Evolutionary conservation across 2,329 filamentous ascomycete species (phyloP), one percentile per base, ranked within the genome.

Genomic region (Fusarium tupiense): DNA sequence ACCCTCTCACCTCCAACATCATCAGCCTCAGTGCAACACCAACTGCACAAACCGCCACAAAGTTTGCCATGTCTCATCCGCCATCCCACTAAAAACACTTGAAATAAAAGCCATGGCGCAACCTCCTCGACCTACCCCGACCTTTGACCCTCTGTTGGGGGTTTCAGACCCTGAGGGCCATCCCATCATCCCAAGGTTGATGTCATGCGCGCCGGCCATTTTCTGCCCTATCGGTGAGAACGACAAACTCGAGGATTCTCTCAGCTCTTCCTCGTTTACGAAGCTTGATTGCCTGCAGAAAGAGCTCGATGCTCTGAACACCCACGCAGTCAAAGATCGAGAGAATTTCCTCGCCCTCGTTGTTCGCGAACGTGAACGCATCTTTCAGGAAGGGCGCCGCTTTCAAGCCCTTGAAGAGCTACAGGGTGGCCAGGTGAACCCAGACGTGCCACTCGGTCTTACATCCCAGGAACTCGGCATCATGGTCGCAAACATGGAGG

Each of bases 401-500:
- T 72, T 73, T 19, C 76, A 80, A 13, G 56, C 56, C 43, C 31
- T 64, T 14, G 52, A 65, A 33, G 26, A 59, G 19, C 56, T 37
- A 16, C 56, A 60, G 37, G 44, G 35, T 13, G 62, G 49, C 24
- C 35, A 52, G 9, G 22, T 40, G 14, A 29, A 38, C 20, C 41
- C 29, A 20, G 67, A 73, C 16, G 17, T 61, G 13, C 38, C 46
- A 22, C 69, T 53, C 8, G 68, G 71, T 26, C 44, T 73, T 35
- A 17, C 47, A 14, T 50, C 58, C 14, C 38, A 67, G 10, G 71
- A 78, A 20, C 50, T 75, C 31, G 73, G 64, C 10, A 38, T 16
- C 46, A 83, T 84, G 78, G 67, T 83, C 17, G 56, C 46, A 43
- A 81, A 79, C 64, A 80, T 83, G 77, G 73, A 78, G 37, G 76